Percentiles rank a stretch among this genome's conserved stretches.
These are phyloP conservation scores for Larix kaempferi DNA, from an alignment of 75 land plant species.

Conservation along the genomic window DNA sequence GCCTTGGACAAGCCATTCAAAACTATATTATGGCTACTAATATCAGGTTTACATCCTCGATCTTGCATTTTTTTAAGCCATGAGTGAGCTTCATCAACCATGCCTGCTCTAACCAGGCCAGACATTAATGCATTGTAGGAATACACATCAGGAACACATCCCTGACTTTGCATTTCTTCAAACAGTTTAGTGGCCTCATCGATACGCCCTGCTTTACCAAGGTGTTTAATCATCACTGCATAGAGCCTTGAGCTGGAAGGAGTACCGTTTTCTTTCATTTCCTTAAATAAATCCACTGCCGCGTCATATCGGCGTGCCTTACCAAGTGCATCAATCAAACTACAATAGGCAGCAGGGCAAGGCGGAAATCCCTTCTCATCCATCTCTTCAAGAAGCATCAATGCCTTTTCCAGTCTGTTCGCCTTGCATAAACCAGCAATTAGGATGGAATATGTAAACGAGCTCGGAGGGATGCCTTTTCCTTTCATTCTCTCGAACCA, in stretches of 20 bases:
- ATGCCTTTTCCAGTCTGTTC: slow-evolving; percentile 65
- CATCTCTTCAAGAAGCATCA: slow-evolving; percentile 77
- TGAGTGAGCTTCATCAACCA: slow-evolving; percentile 57
- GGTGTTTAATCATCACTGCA: slow-evolving; percentile 71
- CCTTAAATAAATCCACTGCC: slow-evolving; percentile 67
- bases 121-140: slow-evolving; percentile 77
- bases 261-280: slow-evolving; percentile 71
- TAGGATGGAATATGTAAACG: slow-evolving; percentile 73
- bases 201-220: slow-evolving; percentile 58
- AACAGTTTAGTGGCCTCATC: slow-evolving; percentile 59
- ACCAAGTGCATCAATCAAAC: slow-evolving; percentile 64
- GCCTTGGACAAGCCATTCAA: slow-evolving; percentile 53
- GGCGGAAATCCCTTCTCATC: slow-evolving; percentile 78
- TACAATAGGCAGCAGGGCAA: slow-evolving; percentile 76
- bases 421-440: slow-evolving; percentile 80
- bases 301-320: slow-evolving; percentile 62
- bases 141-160: slow-evolving; percentile 62
- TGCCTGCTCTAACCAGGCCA: slow-evolving; percentile 59
- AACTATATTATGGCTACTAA: slow-evolving; percentile 56
- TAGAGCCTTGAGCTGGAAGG: slow-evolving; percentile 57
- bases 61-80: slow-evolving; percentile 71
- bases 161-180: slow-evolving; percentile 61
- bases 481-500: slow-evolving; percentile 70
- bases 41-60: slow-evolving; percentile 52
- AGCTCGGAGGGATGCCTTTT: slow-evolving; percentile 54